Percentiles rank a stretch among this genome's conserved stretches.
phyloP scores from a whole-genome alignment of 2,329 filamentous ascomycete genomes.

The Claviceps sp. region DNA sequence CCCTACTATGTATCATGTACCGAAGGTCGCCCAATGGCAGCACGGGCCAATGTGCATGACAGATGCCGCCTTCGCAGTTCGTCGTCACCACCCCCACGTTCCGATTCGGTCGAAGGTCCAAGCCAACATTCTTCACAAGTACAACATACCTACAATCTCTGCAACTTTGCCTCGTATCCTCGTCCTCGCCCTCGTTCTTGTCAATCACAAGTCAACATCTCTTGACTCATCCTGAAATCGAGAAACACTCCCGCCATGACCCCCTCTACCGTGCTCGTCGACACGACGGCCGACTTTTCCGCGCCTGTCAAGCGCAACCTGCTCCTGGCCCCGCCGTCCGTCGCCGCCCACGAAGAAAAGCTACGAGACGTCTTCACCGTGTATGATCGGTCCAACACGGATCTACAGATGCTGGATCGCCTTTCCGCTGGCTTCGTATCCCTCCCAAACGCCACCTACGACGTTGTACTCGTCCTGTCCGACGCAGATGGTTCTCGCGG shows the following conservation, averaged over 20 bases:
- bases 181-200: no score
- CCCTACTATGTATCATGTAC: no score
- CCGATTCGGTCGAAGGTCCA: no score
- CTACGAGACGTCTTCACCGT: constrained; percentile 57
- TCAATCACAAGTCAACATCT: no score
- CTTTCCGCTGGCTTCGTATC: constrained; percentile 68
- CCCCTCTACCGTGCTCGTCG: constrained; percentile 40
- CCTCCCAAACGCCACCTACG: constrained; percentile 67
- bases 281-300: constrained; percentile 41
- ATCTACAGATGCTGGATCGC: constrained; percentile 96
- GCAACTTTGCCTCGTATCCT: no score
- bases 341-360: constrained; percentile 72
- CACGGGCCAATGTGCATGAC: background rate
- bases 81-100: background rate
- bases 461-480: constrained; percentile 70
- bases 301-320: constrained; percentile 46
- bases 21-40: background rate
- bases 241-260: constrained; percentile 25
- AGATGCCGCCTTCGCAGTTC: background rate
- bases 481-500: constrained; percentile 56
- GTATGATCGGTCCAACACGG: constrained; percentile 63
- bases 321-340: constrained; percentile 78
- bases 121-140: no score
- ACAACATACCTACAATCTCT: no score
- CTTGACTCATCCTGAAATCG: no score